Evolutionary conservation across 2,329 filamentous ascomycete species (phyloP).

Genomic region (Pseudofabraea citricarpa): DNA sequence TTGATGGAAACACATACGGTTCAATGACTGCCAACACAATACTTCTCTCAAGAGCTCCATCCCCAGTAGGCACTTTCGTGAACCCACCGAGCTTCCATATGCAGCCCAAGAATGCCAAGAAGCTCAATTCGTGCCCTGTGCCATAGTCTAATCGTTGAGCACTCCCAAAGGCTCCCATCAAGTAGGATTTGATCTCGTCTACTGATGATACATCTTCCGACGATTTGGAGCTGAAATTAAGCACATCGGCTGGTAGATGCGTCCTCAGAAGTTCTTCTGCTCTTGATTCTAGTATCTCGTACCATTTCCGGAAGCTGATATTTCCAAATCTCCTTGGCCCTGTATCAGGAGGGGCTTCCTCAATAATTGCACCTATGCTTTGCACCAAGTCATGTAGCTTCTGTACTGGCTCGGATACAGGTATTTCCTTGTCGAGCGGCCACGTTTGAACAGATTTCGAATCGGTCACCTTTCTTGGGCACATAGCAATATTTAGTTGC

Average conservation of each 20-base stretch:
- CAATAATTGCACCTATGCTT: slow-evolving; percentile 61
- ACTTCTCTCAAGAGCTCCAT: slow-evolving; percentile 62
- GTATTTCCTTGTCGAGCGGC: slow-evolving; percentile 36
- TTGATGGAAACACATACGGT: slow-evolving; percentile 57
- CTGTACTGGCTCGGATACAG: slow-evolving; percentile 44
- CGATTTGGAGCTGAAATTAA: slow-evolving; percentile 15
- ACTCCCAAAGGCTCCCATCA: slow-evolving; percentile 84
- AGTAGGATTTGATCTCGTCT: slow-evolving; percentile 71
- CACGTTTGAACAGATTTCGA: slow-evolving; percentile 45
- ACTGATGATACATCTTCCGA: slow-evolving; percentile 39
- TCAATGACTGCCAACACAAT: slow-evolving; percentile 82
- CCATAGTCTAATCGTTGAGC: slow-evolving; percentile 89
- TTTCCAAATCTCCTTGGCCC: slow-evolving; percentile 92
- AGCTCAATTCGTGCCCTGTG: slow-evolving; percentile 93
- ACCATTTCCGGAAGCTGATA: slow-evolving; percentile 82
- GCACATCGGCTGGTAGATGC: slow-evolving; percentile 45
- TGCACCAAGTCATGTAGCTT: slow-evolving; percentile 63
- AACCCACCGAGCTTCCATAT: slow-evolving; percentile 91
- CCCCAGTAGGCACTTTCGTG: slow-evolving; percentile 39
- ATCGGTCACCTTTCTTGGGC: slow-evolving; percentile 55
- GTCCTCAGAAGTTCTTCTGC: slow-evolving; percentile 51
- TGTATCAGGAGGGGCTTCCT: slow-evolving; percentile 75
- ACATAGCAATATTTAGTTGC: slow-evolving; percentile 84
- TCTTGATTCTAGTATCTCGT: slow-evolving; percentile 59
- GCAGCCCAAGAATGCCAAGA: slow-evolving; percentile 82